Base-by-base conservation (phyloP, 2,329 filamentous ascomycete species). In the Oidium heveae region DNA sequence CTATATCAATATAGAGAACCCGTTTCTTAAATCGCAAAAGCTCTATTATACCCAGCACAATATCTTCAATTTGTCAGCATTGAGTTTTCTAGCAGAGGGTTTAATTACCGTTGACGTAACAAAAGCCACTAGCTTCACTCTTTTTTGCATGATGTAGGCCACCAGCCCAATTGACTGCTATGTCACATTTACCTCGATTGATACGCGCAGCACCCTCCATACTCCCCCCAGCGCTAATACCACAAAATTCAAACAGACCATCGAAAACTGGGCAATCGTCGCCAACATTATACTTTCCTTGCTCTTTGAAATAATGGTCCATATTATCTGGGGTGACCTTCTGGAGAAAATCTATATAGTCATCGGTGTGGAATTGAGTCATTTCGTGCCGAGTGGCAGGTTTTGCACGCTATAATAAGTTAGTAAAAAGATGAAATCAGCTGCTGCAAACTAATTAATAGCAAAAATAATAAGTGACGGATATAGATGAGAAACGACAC, bases 321-420 rank as follows among this genome's bases (percentile, higher is more conserved):
- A 96, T 96, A 66, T 98, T 98, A 70, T 98, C 91, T 1, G 91
- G 93, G 0, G 91, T 96, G 55, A 98, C 91, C 63, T 93, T 94
- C 70, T 75, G 84, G 18, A 98, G 73, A 65, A 96, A 98, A 55
- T 94, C 86, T 59, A 98, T 86, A 68, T 98, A 98, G 64, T 95
- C 88, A 65, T 85, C 79, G 53, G 86, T 91, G 67, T 98, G 91
- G 65, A 96, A 98, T 58, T 91, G 84, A 54, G 82, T 85, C 74
- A 98, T 84, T 67, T 96, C 88, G 62, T 91, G 82, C 59, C 82
- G 79, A 33, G 82, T 88, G 16, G 91, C 91, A 10, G 86, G 84
- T 72, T 89, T 89, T 55, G 84, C 84, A 58, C 84, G 80, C 83
- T 87, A 63, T 43, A 56, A 52, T 33, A 54, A 16, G n/a, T 28